phyloP scores from a whole-genome alignment of 805 yeast genomes.

The Pichia pseudocactophila region DNA sequence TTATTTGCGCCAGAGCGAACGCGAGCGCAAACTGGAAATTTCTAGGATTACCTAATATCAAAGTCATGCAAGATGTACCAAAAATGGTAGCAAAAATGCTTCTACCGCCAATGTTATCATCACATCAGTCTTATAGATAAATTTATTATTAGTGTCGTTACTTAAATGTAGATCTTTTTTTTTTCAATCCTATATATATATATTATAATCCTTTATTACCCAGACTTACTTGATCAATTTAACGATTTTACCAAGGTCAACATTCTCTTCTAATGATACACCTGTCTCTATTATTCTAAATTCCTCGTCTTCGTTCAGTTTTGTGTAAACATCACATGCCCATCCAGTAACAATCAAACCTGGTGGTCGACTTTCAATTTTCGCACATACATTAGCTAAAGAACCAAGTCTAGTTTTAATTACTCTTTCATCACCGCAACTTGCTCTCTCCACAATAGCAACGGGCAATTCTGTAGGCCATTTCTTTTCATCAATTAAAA shows the following conservation, averaged over 20 bases:
- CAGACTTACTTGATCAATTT: slow-evolving; percentile 6
- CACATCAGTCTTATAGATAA: no score
- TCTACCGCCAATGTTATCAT: no score
- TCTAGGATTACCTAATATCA: no score
- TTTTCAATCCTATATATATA: no score
- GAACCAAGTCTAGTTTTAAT: slow-evolving; percentile 62
- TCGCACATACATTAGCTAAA: slow-evolving; percentile 64
- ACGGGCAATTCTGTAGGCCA: slow-evolving; percentile 75
- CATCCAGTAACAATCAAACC: slow-evolving; percentile 79
- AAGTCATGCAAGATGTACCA: no score
- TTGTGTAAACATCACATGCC: slow-evolving; percentile 42
- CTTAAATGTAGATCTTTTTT: no score
- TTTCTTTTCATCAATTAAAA: slow-evolving; percentile 30
- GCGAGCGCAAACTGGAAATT: no score
- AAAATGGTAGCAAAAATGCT: no score
- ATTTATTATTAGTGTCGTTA: no score
- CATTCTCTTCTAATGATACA: slow-evolving; percentile 5
- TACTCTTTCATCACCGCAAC: slow-evolving; percentile 87
- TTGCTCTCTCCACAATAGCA: slow-evolving; percentile 82
- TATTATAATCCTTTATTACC: no score
- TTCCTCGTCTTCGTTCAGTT: slow-evolving; percentile 15
- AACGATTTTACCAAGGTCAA: slow-evolving; percentile 9
- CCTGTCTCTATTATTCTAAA: slow-evolving; percentile 20
- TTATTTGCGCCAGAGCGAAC: no score
- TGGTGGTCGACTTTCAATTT: slow-evolving; percentile 84